These are phyloP conservation scores for Caryopteris hybrid DNA, from an alignment of 305 asterid genomes.

Conservation along the genomic window DNA sequence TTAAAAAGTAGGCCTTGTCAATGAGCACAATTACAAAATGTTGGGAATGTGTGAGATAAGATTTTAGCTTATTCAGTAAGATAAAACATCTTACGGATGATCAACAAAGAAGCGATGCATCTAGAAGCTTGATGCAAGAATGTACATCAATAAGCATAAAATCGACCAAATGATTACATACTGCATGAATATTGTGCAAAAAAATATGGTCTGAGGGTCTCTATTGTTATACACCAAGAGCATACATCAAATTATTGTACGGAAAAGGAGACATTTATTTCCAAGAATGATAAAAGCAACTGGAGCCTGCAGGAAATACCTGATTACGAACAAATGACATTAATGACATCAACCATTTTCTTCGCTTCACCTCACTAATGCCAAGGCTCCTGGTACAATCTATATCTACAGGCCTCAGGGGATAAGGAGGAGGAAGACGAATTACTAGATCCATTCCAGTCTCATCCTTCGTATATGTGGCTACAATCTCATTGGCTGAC, in stretches of 20 bases:
- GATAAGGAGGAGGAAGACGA: constrained; percentile 96
- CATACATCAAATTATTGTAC: not conserved
- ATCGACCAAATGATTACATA: not conserved
- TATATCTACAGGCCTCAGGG: constrained; percentile 81
- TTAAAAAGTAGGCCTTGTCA: not conserved
- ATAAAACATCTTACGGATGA: not conserved
- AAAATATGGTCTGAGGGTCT: not conserved
- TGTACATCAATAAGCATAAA: not conserved
- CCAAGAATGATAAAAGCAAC: not conserved
- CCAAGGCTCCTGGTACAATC: constrained; percentile 97
- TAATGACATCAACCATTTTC: constrained; percentile 97
- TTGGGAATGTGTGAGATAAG: not conserved
- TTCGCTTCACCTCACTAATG: constrained; percentile 79
- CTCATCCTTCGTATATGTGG: constrained; percentile 95
- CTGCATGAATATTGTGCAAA: not conserved
- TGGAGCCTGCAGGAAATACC: constrained; percentile 42
- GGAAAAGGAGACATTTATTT: not conserved
- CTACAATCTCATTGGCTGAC: constrained; percentile 94
- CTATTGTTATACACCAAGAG: not conserved
- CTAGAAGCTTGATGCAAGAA: not conserved
- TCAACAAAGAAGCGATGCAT: not conserved
- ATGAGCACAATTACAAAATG: not conserved
- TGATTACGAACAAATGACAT: constrained; percentile 87
- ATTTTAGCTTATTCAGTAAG: not conserved
- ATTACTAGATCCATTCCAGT: constrained; percentile 94